Percentiles rank a stretch among this genome's conserved stretches.
Conservation (phyloP, 73 alveolate genomes). For the Stentor coeruleus region DNA sequence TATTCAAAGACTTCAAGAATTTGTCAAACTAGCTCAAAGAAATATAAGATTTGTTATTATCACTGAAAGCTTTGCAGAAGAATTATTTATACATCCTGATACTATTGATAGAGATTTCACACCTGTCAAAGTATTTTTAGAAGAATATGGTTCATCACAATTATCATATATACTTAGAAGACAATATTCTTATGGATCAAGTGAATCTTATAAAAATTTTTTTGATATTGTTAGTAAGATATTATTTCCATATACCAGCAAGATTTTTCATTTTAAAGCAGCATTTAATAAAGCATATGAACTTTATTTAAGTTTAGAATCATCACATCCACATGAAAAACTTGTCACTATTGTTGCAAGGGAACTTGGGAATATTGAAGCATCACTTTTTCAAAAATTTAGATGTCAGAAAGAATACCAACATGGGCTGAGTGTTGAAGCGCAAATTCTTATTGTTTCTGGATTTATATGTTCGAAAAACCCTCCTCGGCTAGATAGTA, state of each 20-base stretch:
- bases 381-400: not conserved
- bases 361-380: not conserved
- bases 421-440: conserved; percentile 8
- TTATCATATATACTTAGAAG: not conserved
- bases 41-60: not conserved
- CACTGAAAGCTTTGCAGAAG: not conserved
- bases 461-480: conserved; percentile 7
- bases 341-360: not conserved
- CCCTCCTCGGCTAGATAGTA: not conserved
- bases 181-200: not conserved
- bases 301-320: not conserved
- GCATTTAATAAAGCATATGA: not conserved
- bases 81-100: conserved; percentile 16
- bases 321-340: not conserved
- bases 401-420: not conserved
- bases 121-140: not conserved
- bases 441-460: not conserved
- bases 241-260: not conserved
- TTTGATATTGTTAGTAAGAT: not conserved
- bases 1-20: conserved; percentile 8
- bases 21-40: not conserved
- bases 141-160: not conserved
- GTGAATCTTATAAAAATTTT: not conserved
- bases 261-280: not conserved
- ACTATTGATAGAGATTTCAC: not conserved